Conservation (phyloP, 1,139 yeast species). For the Suhomyces panamericanus region DNA sequence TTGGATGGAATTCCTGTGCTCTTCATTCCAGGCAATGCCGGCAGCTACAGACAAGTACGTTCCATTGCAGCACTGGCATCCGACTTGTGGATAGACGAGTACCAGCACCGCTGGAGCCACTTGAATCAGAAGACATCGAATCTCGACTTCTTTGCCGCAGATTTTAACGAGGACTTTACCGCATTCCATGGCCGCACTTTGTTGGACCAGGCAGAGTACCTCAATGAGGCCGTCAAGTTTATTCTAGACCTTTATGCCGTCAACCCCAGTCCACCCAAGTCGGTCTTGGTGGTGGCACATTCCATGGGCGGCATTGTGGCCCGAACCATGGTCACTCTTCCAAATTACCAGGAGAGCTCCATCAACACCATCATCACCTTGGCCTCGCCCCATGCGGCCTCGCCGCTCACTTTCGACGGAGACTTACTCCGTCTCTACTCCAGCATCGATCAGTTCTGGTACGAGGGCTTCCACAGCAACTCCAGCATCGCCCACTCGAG, state of each 20-base stretch:
- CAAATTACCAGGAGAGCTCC: conserved; percentile 69
- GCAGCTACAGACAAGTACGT: conserved; percentile 85
- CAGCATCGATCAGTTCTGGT: conserved; percentile 80
- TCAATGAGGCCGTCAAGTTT: conserved; percentile 81
- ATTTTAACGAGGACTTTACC: conserved; percentile 93
- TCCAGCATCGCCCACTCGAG: conserved; percentile 40
- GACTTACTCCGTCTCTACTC: conserved; percentile 76
- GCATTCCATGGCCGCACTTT: conserved; percentile 95
- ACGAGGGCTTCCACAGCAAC: conserved; percentile 39
- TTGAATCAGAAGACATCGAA: conserved; percentile 38
- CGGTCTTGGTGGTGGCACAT: conserved; percentile 84
- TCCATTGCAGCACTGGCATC: conserved; percentile 85
- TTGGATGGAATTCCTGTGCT: conserved; percentile 81
- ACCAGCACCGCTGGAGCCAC: conserved; percentile 15
- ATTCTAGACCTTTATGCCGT: conserved; percentile 65
- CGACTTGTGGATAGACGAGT: conserved; percentile 44
- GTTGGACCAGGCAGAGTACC: conserved; percentile 90
- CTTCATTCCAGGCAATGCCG: conserved; percentile 97
- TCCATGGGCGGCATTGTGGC: conserved; percentile 98
- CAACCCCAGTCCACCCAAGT: conserved; percentile 48
- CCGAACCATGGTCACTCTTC: conserved; percentile 73
- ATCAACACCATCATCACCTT: conserved; percentile 83
- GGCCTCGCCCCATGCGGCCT: conserved; percentile 90
- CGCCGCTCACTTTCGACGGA: conserved; percentile 95
- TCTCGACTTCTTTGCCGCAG: conserved; percentile 83